Conservation (phyloP, 78 protist species). For the Chrysochromulina parva region DNA sequence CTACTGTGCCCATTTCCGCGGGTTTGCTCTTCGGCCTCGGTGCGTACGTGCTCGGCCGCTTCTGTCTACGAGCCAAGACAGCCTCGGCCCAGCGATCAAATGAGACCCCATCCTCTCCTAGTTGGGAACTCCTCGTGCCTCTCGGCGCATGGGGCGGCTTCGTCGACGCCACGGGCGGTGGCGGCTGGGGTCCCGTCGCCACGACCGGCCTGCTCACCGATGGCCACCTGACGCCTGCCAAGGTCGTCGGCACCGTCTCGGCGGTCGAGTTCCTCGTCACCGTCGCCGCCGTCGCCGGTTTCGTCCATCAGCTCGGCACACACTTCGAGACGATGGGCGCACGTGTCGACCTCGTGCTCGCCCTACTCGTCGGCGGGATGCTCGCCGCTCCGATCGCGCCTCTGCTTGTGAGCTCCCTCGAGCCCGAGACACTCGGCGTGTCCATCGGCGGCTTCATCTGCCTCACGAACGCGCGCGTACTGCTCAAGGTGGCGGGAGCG, state of each 20-base stretch:
- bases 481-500: too few species aligned
- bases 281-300: not conserved
- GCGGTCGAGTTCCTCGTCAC: constrained; percentile 1
- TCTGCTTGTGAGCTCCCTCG: not conserved
- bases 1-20: not conserved
- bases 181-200: not conserved
- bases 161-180: constrained; percentile 8
- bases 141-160: not conserved
- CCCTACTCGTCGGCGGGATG: not conserved
- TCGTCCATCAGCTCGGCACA: not conserved
- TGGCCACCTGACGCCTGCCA: not conserved
- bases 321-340: not conserved
- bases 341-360: not conserved
- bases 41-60: not conserved
- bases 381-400: not conserved
- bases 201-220: not conserved
- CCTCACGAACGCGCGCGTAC: not conserved
- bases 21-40: not conserved
- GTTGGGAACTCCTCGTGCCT: not conserved
- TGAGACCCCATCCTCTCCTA: too few species aligned
- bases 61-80: not conserved
- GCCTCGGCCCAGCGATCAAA: too few species aligned
- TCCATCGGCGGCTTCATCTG: not conserved
- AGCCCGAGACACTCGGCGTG: not conserved
- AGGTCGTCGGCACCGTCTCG: not conserved